A percentile compares a stretch with the other conserved stretches of the same genome.
These are phyloP conservation scores for Cryphonectria japonica DNA, from an alignment of 2,329 filamentous ascomycete species.

Conservation along the genomic window DNA sequence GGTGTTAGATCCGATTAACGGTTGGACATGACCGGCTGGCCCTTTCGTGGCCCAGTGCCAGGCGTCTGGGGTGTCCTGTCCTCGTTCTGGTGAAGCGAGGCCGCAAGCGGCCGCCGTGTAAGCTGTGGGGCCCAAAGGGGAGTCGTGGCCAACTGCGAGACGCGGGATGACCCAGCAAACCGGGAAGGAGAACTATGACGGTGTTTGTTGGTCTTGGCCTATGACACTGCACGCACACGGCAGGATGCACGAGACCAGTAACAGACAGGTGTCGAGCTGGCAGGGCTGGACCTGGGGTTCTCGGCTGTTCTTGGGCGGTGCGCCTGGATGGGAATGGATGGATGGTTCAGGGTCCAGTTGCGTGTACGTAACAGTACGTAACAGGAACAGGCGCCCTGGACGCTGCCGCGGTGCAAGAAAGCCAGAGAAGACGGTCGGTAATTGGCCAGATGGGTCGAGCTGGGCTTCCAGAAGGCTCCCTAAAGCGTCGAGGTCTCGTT, in stretches of 20 bases:
- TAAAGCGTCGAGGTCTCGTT: background rate
- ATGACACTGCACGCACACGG: background rate
- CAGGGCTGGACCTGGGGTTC: conserved; percentile 3
- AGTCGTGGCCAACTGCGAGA: conserved; percentile 23
- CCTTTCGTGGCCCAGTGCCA: conserved; percentile 7
- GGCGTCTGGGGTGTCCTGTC: background rate
- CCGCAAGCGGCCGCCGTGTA: conserved; percentile 6
- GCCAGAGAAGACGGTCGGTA: conserved; percentile 19
- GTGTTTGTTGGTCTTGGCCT: conserved; percentile 9
- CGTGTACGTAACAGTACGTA: conserved; percentile 41
- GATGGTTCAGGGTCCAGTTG: conserved; percentile 30
- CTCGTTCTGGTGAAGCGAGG: conserved; percentile 4
- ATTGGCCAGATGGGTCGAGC: conserved; percentile 17
- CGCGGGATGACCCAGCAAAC: conserved; percentile 20
- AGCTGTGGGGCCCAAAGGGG: background rate
- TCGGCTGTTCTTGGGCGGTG: background rate
- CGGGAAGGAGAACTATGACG: conserved; percentile 21
- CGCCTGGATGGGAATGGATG: background rate
- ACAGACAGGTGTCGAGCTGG: conserved; percentile 6
- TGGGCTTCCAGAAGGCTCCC: conserved; percentile 22
- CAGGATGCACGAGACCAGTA: background rate
- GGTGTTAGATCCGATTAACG: conserved; percentile 17
- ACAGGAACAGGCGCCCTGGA: conserved; percentile 22
- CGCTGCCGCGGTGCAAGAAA: conserved; percentile 19
- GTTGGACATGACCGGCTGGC: conserved; percentile 29